A percentile compares a stretch with the other conserved stretches of the same genome.
phyloP scores from a whole-genome alignment of 768 basidiomycete genomes.

The Russula compacta region DNA sequence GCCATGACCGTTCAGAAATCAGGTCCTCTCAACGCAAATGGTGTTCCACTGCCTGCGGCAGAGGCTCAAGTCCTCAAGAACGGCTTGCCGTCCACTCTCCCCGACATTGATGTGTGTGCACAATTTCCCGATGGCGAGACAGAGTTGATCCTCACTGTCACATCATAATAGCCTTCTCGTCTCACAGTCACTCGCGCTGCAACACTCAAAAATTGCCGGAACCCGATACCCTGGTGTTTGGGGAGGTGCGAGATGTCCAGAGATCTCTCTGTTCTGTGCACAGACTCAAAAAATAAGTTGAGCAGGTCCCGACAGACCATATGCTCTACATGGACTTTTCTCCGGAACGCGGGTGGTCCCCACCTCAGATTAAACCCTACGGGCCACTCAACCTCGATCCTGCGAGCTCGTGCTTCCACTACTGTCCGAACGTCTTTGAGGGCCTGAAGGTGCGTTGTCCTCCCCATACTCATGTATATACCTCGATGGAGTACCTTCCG shows the following conservation, averaged over 20 bases:
- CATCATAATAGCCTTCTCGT: slow-evolving; percentile 40
- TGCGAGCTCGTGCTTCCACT: slow-evolving; percentile 46
- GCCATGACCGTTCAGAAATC: slow-evolving; percentile 3
- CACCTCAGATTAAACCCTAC: slow-evolving; percentile 67
- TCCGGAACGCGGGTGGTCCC: slow-evolving; percentile 55
- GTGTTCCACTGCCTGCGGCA: background rate
- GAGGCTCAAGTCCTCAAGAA: slow-evolving; percentile 17
- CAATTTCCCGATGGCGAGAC: background rate
- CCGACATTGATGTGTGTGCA: slow-evolving; percentile 16
- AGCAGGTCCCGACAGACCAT: slow-evolving; percentile 61
- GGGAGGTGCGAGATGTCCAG: slow-evolving; percentile 35
- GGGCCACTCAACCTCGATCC: slow-evolving; percentile 53
- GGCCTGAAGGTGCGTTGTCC: slow-evolving; percentile 50
- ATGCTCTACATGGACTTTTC: slow-evolving; percentile 66
- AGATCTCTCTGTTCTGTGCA: background rate
- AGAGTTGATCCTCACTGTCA: background rate
- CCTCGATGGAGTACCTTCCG: background rate
- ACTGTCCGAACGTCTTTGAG: slow-evolving; percentile 52
- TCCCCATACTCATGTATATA: background rate
- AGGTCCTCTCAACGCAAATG: slow-evolving; percentile 11
- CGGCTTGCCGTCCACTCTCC: slow-evolving; percentile 2
- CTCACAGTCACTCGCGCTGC: slow-evolving; percentile 40
- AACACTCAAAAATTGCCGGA: slow-evolving; percentile 42
- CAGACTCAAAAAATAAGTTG: background rate
- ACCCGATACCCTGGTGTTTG: slow-evolving; percentile 44